Conservation (phyloP, 1,284 basidiomycete genomes). For the Sparassis latifolia region DNA sequence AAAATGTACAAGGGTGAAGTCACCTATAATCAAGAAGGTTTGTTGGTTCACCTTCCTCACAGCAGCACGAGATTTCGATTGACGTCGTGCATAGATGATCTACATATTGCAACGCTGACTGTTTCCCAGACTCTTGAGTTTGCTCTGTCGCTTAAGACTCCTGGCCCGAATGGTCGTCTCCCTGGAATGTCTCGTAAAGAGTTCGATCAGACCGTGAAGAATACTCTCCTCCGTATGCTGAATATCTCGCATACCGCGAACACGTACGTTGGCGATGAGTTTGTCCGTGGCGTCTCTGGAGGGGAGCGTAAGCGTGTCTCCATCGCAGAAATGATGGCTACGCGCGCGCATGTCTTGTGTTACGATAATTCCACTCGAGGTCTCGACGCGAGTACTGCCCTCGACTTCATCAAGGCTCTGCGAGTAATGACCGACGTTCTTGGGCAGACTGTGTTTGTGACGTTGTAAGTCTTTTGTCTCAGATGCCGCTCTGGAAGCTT, state of each 20-base stretch:
- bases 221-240: constrained; percentile 69
- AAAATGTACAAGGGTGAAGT: constrained; percentile 78
- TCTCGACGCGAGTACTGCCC: constrained; percentile 81
- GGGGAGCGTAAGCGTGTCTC: constrained; percentile 86
- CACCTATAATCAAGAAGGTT: constrained; percentile 76
- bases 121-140: constrained; percentile 69
- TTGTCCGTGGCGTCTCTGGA: constrained; percentile 81
- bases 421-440: constrained; percentile 75
- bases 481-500: no score
- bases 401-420: constrained; percentile 71
- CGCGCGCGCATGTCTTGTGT: constrained; percentile 68
- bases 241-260: constrained; percentile 72
- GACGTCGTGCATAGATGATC: constrained; percentile 46
- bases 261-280: constrained; percentile 81
- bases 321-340: constrained; percentile 83
- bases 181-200: constrained; percentile 56
- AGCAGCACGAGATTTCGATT: not conserved
- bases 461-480: constrained; percentile 43
- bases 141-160: constrained; percentile 62
- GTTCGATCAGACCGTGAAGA: constrained; percentile 50
- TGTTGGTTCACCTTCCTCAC: constrained; percentile 6
- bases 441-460: constrained; percentile 72
- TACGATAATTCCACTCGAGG: constrained; percentile 86
- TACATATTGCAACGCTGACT: constrained; percentile 73
- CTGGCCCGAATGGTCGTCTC: constrained; percentile 65